These are phyloP conservation scores for Kurtzmaniella fragi DNA, from an alignment of 805 yeast genomes.

Conservation along the genomic window DNA sequence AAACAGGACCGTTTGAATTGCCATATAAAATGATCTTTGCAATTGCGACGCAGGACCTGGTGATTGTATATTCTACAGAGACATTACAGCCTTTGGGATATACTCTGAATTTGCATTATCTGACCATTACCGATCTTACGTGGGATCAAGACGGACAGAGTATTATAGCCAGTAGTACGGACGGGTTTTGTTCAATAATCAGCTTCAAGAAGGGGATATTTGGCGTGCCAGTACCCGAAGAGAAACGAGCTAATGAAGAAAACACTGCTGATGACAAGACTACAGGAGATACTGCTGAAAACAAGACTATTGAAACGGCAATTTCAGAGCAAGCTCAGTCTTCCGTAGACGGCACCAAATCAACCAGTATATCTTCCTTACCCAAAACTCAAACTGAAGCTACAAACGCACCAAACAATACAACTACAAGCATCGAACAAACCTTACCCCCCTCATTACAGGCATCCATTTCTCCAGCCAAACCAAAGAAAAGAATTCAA, in stretches of 20 bases:
- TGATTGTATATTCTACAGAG: conserved; percentile 78
- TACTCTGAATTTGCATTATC: conserved; percentile 78
- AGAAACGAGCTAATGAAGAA: conserved; percentile 9
- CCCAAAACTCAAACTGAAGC: too few species aligned
- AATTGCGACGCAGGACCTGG: conserved; percentile 86
- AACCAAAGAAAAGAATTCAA: conserved; percentile 14
- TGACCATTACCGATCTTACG: conserved; percentile 78
- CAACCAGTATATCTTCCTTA: too few species aligned
- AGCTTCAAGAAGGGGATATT: conserved; percentile 48
- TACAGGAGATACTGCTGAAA: conserved; percentile 5
- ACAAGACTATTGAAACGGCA: not conserved
- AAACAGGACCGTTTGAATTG: conserved; percentile 37
- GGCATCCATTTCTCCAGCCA: conserved; percentile 3
- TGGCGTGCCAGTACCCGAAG: conserved; percentile 43
- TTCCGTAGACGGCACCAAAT: too few species aligned
- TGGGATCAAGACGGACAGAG: conserved; percentile 79
- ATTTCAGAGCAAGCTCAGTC: not conserved
- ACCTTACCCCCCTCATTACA: not conserved
- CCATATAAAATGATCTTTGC: conserved; percentile 86
- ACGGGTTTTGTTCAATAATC: conserved; percentile 82
- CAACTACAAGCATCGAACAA: not conserved
- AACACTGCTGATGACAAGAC: not conserved
- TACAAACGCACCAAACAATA: not conserved
- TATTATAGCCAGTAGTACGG: conserved; percentile 77
- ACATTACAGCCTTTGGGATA: conserved; percentile 62